Percentiles rank a stretch among this genome's conserved stretches.
Evolutionary conservation across 371 early-diverging fungal species (phyloP).

Genomic region (Syncephalis plumigaleata): DNA sequence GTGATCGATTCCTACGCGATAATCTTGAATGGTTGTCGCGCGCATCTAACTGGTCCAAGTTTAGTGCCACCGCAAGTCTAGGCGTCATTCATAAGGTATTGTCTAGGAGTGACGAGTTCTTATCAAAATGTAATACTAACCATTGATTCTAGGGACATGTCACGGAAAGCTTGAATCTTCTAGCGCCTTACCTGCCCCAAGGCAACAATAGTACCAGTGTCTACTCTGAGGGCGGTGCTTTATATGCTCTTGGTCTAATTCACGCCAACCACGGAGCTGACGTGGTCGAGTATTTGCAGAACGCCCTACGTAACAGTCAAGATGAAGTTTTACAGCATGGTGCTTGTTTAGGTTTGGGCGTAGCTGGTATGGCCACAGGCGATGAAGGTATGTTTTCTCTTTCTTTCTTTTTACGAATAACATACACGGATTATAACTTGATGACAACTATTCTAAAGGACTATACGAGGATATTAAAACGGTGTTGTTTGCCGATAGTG

Average conservation of each 20-base stretch:
- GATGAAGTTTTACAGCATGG: conserved; percentile 95
- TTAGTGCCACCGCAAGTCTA: conserved; percentile 94
- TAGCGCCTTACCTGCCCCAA: conserved; percentile 89
- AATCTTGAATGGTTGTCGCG: conserved; percentile 96
- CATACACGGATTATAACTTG: background rate
- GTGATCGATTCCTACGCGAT: conserved; percentile 94
- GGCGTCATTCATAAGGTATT: conserved; percentile 94
- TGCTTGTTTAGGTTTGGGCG: conserved; percentile 93
- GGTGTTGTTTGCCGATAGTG: conserved; percentile 80
- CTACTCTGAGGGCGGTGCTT: conserved; percentile 95
- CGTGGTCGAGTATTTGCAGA: conserved; percentile 65
- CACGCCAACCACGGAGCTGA: conserved; percentile 82
- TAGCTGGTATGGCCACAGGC: conserved; percentile 90
- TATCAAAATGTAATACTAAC: background rate
- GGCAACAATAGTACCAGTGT: conserved; percentile 67
- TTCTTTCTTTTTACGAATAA: background rate
- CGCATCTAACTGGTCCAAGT: conserved; percentile 98
- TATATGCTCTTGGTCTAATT: conserved; percentile 96
- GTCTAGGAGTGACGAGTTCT: conserved; percentile 1
- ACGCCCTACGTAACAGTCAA: conserved; percentile 60
- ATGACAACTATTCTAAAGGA: conserved; percentile 23
- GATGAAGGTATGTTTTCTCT: conserved; percentile 32
- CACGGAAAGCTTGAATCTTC: conserved; percentile 59
- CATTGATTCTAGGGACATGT: conserved; percentile 52
- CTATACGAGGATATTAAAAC: conserved; percentile 67